Evolutionary conservation across 768 basidiomycete genomes (phyloP), one percentile per base, ranked within the genome.

Genomic region (Leccinum olivaceopallidum): DNA sequence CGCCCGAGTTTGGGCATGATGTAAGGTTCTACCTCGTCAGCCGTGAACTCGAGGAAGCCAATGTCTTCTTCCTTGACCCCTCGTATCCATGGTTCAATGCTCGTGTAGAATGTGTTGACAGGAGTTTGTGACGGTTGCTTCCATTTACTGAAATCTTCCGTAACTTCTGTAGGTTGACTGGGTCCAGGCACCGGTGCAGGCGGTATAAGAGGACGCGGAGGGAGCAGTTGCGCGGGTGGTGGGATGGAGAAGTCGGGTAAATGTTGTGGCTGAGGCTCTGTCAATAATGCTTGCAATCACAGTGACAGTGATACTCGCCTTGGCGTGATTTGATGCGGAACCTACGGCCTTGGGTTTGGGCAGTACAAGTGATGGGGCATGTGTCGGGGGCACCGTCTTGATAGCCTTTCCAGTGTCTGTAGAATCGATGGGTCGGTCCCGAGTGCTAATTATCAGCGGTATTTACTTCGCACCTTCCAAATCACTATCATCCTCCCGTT

Each of bases 61-160:
- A 98, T 78, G 70, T 99, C 97, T 74, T 98, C 97, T 75, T 98
- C 97, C 63, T 89, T 89, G 49, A 98, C 86, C 24, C 85, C 84
- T 55, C 95, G 87, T 69, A 95, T 79, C 80, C 91, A 99, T 12
- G 92, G 90, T 68, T 98, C 96, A 51, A 96, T 85, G 67, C 87
- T 89, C 26, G 88, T 80, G 75, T 94, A 94, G 71, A 97, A 98
- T 1, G 93, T 94, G 32, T 78, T 82, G 30, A 89, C 82, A 20
- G 79, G 80, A 10, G 81, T 82, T 71, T 92, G 90, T n/a, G 83
- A 65, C 0, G 93, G 92, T 50, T 74, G 84, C 74, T 93, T 96
- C 26, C 82, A 76, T 73, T 90, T 90, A 70, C 89, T 93, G 69
- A 94, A 97, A 76, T 98, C 95, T 59, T 96, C 94, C 58, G 68